A percentile compares a stretch with the other conserved stretches of the same genome.
phyloP scores from a whole-genome alignment of 140 eudicot species.

The Cichorium intybus region DNA sequence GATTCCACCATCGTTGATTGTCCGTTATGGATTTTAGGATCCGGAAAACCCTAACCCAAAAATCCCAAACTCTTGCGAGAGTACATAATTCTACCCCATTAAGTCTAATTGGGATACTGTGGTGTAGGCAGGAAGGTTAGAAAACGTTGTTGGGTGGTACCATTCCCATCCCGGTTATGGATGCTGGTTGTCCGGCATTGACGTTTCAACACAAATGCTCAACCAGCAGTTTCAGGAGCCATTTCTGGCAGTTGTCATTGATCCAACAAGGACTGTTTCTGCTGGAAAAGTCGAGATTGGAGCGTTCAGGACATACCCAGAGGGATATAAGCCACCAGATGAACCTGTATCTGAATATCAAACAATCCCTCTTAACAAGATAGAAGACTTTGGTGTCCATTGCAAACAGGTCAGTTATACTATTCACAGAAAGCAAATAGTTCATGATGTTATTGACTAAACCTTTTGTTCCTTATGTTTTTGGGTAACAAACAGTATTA shows the following conservation, averaged over 20 bases:
- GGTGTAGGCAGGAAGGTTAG: conserved; percentile 86
- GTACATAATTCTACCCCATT: neutral
- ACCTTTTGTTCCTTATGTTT: neutral
- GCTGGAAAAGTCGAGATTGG: conserved; percentile 99
- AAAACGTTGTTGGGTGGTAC: conserved; percentile 98
- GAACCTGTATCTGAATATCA: conserved; percentile 97
- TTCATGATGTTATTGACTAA: conserved; percentile 15
- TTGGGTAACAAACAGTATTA: conserved; percentile 67
- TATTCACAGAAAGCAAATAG: conserved; percentile 33
- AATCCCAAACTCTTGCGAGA: neutral
- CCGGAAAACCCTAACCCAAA: conserved; percentile 21
- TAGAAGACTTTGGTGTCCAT: conserved; percentile 96
- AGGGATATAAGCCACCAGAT: conserved; percentile 96
- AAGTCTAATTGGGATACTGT: neutral
- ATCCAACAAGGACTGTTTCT: conserved; percentile 91
- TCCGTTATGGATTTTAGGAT: neutral
- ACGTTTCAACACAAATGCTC: conserved; percentile 96
- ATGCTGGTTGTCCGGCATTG: conserved; percentile 98
- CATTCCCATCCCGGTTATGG: conserved; percentile 99
- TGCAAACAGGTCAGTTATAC: conserved; percentile 74
- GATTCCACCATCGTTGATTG: neutral
- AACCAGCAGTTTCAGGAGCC: conserved; percentile 99
- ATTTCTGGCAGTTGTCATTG: conserved; percentile 91
- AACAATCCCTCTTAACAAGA: conserved; percentile 93
- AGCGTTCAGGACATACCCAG: conserved; percentile 95